phyloP scores from a whole-genome alignment of 2,329 filamentous ascomycete genomes.

The Colletotrichum tofieldiae region DNA sequence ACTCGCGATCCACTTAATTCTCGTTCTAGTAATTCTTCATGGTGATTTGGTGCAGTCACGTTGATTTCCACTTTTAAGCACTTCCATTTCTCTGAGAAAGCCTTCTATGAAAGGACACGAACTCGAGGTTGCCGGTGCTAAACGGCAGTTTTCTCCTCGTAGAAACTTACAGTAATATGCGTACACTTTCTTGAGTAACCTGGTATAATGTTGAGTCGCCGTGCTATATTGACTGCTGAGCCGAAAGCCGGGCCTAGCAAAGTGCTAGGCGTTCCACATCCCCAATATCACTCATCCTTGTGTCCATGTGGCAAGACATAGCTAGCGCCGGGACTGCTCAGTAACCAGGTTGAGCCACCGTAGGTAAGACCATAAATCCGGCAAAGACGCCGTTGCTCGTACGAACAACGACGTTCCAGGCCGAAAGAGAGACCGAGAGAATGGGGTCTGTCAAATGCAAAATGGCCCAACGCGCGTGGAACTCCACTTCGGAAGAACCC shows the following conservation, averaged over 20 bases:
- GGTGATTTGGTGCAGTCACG: background rate
- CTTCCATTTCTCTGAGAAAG: no score
- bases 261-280: background rate
- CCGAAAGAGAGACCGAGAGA: slow-evolving; percentile 17
- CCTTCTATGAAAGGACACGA: background rate
- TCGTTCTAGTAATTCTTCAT: no score
- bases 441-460: background rate
- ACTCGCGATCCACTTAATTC: accelerated
- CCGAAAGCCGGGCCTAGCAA: background rate
- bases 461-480: slow-evolving; percentile 6
- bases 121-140: no score
- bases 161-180: no score
- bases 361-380: background rate
- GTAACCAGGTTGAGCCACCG: background rate
- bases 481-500: slow-evolving; percentile 35
- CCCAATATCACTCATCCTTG: background rate
- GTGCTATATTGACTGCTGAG: background rate
- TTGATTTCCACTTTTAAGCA: background rate
- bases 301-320: background rate
- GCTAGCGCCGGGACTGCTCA: background rate
- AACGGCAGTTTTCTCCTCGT: no score
- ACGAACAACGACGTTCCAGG: slow-evolving; percentile 3
- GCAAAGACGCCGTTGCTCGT: background rate
- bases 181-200: no score
- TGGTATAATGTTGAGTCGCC: no score